Conservation (phyloP, 139 green algal genomes). For the Marvania coccoides region DNA sequence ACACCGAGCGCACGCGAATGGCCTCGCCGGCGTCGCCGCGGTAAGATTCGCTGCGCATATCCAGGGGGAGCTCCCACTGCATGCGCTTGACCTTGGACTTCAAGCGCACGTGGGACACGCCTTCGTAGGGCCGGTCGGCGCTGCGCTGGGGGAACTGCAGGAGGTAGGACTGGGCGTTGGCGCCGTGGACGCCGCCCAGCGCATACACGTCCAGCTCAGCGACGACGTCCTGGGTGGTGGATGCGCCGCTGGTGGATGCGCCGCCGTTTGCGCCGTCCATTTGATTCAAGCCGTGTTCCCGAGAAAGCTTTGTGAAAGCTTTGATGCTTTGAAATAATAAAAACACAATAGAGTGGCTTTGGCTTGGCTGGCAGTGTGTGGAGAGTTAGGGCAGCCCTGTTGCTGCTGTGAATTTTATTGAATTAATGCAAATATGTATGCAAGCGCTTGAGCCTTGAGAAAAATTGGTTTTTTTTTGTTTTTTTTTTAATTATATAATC, state of each 20-base stretch:
- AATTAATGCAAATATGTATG: too few species aligned
- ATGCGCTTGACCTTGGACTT: slow-evolving; percentile 51
- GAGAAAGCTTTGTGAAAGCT: too few species aligned
- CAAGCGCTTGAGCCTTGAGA: too few species aligned
- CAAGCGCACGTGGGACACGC: slow-evolving; percentile 31
- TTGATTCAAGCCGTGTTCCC: neutral
- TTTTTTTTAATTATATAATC: too few species aligned
- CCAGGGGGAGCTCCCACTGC: slow-evolving; percentile 41
- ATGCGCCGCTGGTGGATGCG: neutral
- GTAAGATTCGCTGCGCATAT: slow-evolving; percentile 51
- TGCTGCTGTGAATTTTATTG: too few species aligned
- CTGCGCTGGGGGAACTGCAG: slow-evolving; percentile 75
- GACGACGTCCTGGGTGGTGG: slow-evolving; percentile 24
- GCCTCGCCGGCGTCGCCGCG: slow-evolving; percentile 33
- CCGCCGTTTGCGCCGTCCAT: neutral
- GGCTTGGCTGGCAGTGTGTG: too few species aligned
- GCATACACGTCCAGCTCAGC: slow-evolving; percentile 62
- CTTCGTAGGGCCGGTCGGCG: slow-evolving; percentile 41
- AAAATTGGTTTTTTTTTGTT: too few species aligned
- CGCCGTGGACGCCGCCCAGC: slow-evolving; percentile 32
- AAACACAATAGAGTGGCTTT: too few species aligned
- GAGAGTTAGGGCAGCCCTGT: too few species aligned
- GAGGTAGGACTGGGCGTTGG: slow-evolving; percentile 51
- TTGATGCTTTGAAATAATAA: too few species aligned
- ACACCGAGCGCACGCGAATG: slow-evolving; percentile 22